Evolutionary conservation across 2,329 filamentous ascomycete genomes (phyloP).

Genomic region (Lizonia empirigonia): DNA sequence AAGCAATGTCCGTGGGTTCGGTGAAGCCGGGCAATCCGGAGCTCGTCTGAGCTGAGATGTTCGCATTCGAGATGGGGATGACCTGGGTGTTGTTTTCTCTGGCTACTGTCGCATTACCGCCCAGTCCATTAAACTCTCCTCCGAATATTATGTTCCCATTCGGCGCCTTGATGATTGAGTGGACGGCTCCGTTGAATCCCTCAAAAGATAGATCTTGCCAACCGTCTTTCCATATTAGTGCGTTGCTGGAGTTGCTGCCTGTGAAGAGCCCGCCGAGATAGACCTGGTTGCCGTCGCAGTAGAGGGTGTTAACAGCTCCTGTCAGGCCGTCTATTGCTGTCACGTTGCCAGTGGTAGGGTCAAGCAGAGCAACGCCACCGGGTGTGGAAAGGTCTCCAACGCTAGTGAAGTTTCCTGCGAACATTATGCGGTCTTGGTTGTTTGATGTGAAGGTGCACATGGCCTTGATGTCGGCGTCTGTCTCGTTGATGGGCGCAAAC

Average conservation of each 20-base stretch:
- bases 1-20: constrained; percentile 81
- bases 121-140: constrained; percentile 85
- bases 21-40: constrained; percentile 68
- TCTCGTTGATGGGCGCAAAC: constrained; percentile 73
- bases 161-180: constrained; percentile 78
- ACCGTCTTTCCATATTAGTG: constrained; percentile 74
- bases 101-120: constrained; percentile 77
- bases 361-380: constrained; percentile 78
- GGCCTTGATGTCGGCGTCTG: constrained; percentile 82
- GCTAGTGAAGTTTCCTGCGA: constrained; percentile 96
- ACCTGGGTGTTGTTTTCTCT: constrained; percentile 73
- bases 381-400: constrained; percentile 76
- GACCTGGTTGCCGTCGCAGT: constrained; percentile 85
- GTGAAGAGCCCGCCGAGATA: constrained; percentile 90
- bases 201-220: constrained; percentile 87
- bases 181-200: constrained; percentile 92
- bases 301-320: constrained; percentile 79
- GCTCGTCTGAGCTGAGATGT: constrained; percentile 70
- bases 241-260: constrained; percentile 82
- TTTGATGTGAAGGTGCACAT: constrained; percentile 82
- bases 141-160: constrained; percentile 91
- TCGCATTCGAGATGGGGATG: constrained; percentile 82
- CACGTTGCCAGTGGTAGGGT: constrained; percentile 72
- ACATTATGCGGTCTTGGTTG: constrained; percentile 74
- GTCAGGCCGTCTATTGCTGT: constrained; percentile 79